A percentile compares a stretch with the other conserved stretches of the same genome.
phyloP scores from a whole-genome alignment of 1,284 basidiomycete species.

The Phellopilus nigrolimitatus region DNA sequence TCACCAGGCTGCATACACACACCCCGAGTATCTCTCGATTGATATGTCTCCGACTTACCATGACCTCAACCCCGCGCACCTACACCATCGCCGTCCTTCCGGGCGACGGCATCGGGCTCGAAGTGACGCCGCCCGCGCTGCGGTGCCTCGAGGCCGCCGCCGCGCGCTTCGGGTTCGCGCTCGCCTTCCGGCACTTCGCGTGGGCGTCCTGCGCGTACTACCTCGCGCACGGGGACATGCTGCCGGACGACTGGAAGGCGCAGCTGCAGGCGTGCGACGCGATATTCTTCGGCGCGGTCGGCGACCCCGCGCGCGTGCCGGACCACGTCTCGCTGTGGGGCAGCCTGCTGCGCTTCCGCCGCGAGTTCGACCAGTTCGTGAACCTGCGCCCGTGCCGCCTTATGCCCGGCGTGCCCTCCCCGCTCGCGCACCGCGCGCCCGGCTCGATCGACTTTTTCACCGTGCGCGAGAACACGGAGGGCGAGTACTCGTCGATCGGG shows the following conservation, averaged over 20 bases:
- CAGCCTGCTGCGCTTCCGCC: conserved; percentile 45
- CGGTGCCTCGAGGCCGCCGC: conserved; percentile 33
- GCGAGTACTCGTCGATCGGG: conserved; percentile 50
- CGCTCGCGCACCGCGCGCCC: conserved; percentile 32
- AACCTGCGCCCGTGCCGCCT: conserved; percentile 49
- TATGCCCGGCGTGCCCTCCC: conserved; percentile 45
- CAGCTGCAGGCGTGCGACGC: conserved; percentile 31
- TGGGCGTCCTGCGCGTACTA: conserved; percentile 33
- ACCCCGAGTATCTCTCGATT: too few species aligned
- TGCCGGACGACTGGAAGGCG: conserved; percentile 34
- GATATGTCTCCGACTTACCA: too few species aligned
- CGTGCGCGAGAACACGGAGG: conserved; percentile 55
- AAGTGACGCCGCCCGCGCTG: conserved; percentile 43
- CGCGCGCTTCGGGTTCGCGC: conserved; percentile 28
- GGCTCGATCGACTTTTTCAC: conserved; percentile 46
- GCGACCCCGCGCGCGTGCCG: conserved; percentile 39
- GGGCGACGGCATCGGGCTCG: conserved; percentile 54
- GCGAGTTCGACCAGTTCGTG: conserved; percentile 52
- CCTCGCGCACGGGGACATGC: conserved; percentile 31
- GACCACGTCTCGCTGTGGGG: conserved; percentile 57
- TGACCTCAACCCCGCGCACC: conserved; percentile 14
- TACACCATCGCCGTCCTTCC: conserved; percentile 52
- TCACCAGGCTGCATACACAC: too few species aligned
- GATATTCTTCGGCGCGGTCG: conserved; percentile 39
- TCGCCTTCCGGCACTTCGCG: conserved; percentile 36